Percentiles rank a stretch among this genome's conserved stretches.
Evolutionary conservation across 2,329 filamentous ascomycete genomes (phyloP).

Genomic region (Stagonosporopsis tanaceti): DNA sequence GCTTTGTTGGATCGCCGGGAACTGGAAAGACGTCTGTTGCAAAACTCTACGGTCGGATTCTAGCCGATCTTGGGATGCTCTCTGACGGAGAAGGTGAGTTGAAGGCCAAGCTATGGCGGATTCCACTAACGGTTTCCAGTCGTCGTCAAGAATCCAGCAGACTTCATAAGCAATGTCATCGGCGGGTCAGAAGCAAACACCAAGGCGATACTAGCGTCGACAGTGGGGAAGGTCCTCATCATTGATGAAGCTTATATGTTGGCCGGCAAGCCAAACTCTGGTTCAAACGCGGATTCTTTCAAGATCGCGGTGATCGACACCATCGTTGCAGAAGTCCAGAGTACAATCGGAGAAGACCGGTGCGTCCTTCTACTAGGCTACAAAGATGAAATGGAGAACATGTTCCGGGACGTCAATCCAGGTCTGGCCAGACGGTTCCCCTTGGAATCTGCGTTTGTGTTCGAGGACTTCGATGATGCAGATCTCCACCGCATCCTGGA

Average conservation of each 20-base stretch:
- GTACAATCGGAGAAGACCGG: conserved; percentile 72
- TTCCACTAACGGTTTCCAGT: conserved; percentile 55
- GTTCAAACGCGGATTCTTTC: conserved; percentile 55
- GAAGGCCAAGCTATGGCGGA: no score
- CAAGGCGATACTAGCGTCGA: conserved; percentile 72
- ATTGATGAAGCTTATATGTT: conserved; percentile 84
- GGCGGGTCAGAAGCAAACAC: conserved; percentile 76
- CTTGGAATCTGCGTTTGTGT: conserved; percentile 68
- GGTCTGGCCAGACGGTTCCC: conserved; percentile 73
- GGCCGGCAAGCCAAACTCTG: conserved; percentile 40
- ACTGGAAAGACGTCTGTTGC: conserved; percentile 81
- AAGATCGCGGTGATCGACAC: conserved; percentile 75
- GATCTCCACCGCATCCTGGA: conserved; percentile 68
- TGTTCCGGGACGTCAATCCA: conserved; percentile 78
- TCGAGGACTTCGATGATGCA: conserved; percentile 70
- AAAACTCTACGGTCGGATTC: conserved; percentile 73
- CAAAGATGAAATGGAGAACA: conserved; percentile 71
- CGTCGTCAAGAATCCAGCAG: conserved; percentile 74
- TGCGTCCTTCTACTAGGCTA: conserved; percentile 78
- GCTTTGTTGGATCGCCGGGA: conserved; percentile 76
- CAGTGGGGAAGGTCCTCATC: conserved; percentile 76
- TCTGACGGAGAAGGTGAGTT: conserved; percentile 70
- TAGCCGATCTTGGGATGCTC: conserved; percentile 72
- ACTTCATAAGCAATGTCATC: conserved; percentile 71
- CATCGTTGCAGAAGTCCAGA: conserved; percentile 77